Percentiles rank a stretch among this genome's conserved stretches.
Evolutionary conservation across 2,329 filamentous ascomycete species (phyloP).

Genomic region (Fusarium sp.): DNA sequence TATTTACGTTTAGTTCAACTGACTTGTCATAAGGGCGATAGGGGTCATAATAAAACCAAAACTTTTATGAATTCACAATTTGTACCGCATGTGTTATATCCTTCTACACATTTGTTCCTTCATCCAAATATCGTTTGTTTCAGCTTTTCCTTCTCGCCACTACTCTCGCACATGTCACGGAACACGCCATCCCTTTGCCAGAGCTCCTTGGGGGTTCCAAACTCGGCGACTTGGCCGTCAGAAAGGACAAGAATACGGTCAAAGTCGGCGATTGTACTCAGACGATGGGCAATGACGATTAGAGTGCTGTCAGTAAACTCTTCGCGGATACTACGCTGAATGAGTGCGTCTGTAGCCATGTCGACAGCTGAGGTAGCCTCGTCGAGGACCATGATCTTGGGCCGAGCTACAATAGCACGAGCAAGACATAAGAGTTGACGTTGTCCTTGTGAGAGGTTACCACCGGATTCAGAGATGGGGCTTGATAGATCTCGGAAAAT

Average conservation of each 20-base stretch:
- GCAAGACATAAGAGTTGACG: slow-evolving; percentile 80
- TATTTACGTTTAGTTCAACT: background rate
- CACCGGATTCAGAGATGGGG: slow-evolving; percentile 75
- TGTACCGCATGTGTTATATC: background rate
- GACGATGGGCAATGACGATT: slow-evolving; percentile 78
- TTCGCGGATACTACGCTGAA: slow-evolving; percentile 77
- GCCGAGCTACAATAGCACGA: slow-evolving; percentile 75
- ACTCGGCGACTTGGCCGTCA: slow-evolving; percentile 75
- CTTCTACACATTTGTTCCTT: background rate
- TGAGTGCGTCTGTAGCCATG: slow-evolving; percentile 78
- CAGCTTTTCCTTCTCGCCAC: slow-evolving; percentile 67
- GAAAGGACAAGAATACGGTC: slow-evolving; percentile 78
- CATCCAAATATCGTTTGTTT: slow-evolving; percentile 57
- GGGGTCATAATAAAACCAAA: background rate
- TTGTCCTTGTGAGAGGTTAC: slow-evolving; percentile 81
- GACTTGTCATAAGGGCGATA: background rate
- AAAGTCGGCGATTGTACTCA: slow-evolving; percentile 82
- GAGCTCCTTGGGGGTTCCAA: slow-evolving; percentile 71
- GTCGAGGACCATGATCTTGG: slow-evolving; percentile 82
- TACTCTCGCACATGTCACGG: slow-evolving; percentile 71
- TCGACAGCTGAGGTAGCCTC: slow-evolving; percentile 84
- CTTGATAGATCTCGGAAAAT: slow-evolving; percentile 72
- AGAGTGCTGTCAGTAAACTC: slow-evolving; percentile 76
- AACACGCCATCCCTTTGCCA: slow-evolving; percentile 68
- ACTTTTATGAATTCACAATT: background rate